Conservation (phyloP, 23 red algal species). For the Cyanidiococcus yangmingshanensis region DNA sequence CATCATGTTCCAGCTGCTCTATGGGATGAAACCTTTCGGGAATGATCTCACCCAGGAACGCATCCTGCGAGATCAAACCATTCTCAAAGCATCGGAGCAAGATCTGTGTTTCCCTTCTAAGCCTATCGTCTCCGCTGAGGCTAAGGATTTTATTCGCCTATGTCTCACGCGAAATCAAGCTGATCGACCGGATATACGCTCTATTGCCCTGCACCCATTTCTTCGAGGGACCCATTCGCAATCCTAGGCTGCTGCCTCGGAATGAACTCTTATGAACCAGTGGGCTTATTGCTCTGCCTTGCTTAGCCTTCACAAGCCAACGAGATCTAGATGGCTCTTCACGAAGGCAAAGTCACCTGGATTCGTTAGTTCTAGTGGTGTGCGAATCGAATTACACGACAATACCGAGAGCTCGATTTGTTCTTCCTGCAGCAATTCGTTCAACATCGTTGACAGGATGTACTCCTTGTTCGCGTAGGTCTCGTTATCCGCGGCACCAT, state of each 20-base stretch:
- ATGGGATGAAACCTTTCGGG: slow-evolving; percentile 76
- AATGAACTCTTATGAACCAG: neutral
- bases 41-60: slow-evolving; percentile 80
- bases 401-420: slow-evolving; percentile 41
- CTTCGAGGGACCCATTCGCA: slow-evolving; percentile 16
- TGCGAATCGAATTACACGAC: slow-evolving; percentile 35
- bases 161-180: slow-evolving; percentile 57
- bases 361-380: slow-evolving; percentile 78
- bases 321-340: slow-evolving; percentile 65
- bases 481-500: slow-evolving; percentile 27
- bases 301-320: slow-evolving; percentile 40
- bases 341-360: slow-evolving; percentile 81
- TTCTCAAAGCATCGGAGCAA: slow-evolving; percentile 28
- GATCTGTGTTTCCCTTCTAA: slow-evolving; percentile 61
- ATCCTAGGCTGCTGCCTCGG: no score
- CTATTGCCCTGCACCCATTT: slow-evolving; percentile 48
- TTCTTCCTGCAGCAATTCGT: slow-evolving; percentile 63
- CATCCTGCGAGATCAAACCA: slow-evolving; percentile 60
- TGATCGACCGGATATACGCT: slow-evolving; percentile 43
- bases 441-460: slow-evolving; percentile 93
- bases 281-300: neutral
- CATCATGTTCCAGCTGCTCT: slow-evolving; percentile 95
- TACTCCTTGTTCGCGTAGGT: slow-evolving; percentile 43
- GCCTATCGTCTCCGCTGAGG: slow-evolving; percentile 51
- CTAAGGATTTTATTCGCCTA: slow-evolving; percentile 61